phyloP scores from a whole-genome alignment of 2,329 filamentous ascomycete species.

The Phaeosphaeriaceae sp. region DNA sequence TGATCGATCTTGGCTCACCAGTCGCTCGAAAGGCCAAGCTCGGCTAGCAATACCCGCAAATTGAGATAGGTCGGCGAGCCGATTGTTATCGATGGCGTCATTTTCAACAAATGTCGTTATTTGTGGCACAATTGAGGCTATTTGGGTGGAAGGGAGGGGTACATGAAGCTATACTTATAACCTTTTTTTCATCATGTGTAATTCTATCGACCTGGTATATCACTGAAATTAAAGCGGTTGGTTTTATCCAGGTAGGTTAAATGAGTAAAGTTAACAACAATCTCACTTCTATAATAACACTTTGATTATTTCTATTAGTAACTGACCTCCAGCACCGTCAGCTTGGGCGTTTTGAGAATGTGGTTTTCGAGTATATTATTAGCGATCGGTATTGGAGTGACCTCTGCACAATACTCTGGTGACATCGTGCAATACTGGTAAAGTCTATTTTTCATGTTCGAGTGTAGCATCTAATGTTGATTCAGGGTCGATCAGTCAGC shows the following conservation, averaged over 20 bases:
- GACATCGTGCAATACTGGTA: constrained; percentile 32
- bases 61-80: neutral
- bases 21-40: neutral
- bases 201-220: too few relatives aligned
- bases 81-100: neutral
- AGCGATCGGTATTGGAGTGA: constrained; percentile 5
- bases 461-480: neutral
- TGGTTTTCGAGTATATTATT: constrained; percentile 34
- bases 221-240: too few relatives aligned
- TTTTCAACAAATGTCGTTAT: constrained; percentile 1
- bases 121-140: neutral
- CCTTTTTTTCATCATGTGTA: neutral
- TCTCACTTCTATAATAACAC: too few relatives aligned
- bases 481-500: constrained; percentile 29
- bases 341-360: neutral
- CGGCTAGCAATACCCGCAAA: neutral
- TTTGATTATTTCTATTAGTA: too few relatives aligned
- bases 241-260: too few relatives aligned
- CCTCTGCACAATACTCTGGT: constrained; percentile 16
- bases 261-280: too few relatives aligned
- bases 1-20: too few relatives aligned
- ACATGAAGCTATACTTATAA: neutral
- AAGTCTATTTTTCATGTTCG: neutral
- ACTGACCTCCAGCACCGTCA: too few relatives aligned
- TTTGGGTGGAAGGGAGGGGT: neutral